phyloP scores from a whole-genome alignment of 192 early-diverging fungal species.

The Coemansia sp. region DNA sequence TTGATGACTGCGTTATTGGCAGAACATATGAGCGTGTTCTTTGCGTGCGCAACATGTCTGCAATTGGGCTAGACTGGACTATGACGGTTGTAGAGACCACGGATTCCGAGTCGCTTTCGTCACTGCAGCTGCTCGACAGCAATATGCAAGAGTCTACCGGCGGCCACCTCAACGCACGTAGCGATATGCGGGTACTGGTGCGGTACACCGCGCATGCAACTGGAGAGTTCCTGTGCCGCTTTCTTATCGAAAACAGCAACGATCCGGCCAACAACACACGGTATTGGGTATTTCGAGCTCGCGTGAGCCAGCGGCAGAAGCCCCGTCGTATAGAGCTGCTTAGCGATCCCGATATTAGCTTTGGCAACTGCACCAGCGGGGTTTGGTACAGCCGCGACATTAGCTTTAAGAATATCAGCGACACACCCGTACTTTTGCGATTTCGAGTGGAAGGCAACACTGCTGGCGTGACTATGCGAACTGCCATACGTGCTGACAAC shows the following conservation, averaged over 20 bases:
- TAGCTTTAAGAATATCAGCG: slow-evolving; percentile 77
- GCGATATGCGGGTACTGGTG: slow-evolving; percentile 68
- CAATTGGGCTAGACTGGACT: slow-evolving; percentile 88
- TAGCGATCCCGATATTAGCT: slow-evolving; percentile 71
- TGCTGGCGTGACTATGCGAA: slow-evolving; percentile 24
- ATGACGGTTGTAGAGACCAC: slow-evolving; percentile 41
- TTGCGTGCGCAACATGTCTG: slow-evolving; percentile 83
- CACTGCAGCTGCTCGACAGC: slow-evolving; percentile 21
- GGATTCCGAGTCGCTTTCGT: slow-evolving; percentile 21
- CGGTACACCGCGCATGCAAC: slow-evolving; percentile 82
- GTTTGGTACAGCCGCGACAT: slow-evolving; percentile 77
- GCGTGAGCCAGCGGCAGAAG: slow-evolving; percentile 69
- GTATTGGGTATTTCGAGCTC: slow-evolving; percentile 74
- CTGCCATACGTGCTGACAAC: slow-evolving; percentile 8
- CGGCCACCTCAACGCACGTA: slow-evolving; percentile 64
- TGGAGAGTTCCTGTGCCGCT: slow-evolving; percentile 88
- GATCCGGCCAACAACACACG: slow-evolving; percentile 74
- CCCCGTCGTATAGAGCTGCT: slow-evolving; percentile 63
- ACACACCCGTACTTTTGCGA: slow-evolving; percentile 69
- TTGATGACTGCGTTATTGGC: slow-evolving; percentile 92
- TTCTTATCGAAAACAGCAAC: slow-evolving; percentile 88
- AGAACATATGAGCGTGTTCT: slow-evolving; percentile 89
- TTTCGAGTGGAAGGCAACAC: slow-evolving; percentile 58
- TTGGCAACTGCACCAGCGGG: slow-evolving; percentile 93
- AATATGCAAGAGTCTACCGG: slow-evolving; percentile 15